Conservation (phyloP, 179 eudicot species). For the Beta lomatogona region DNA sequence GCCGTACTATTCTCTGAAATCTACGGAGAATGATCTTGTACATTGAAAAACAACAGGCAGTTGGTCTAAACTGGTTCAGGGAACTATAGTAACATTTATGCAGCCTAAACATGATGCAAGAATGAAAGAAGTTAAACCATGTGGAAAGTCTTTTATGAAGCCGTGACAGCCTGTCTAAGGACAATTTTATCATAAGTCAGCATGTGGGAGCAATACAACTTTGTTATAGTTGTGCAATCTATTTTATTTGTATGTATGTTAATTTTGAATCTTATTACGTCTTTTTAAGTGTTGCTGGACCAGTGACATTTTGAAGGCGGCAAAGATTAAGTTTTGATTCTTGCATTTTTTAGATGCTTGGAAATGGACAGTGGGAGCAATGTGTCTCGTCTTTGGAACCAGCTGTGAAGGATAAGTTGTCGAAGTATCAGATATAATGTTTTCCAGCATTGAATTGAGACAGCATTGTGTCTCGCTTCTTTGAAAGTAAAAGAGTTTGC, state of each 20-base stretch:
- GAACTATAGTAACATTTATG: too few relatives aligned
- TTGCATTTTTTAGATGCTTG: conserved; percentile 62
- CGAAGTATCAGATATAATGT: conserved; percentile 61
- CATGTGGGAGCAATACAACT: not conserved
- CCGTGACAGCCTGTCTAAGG: not conserved
- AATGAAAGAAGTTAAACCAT: not conserved
- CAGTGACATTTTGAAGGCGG: not conserved
- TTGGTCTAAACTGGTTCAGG: too few relatives aligned
- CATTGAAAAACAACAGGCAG: too few relatives aligned
- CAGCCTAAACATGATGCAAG: too few relatives aligned
- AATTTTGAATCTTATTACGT: not conserved
- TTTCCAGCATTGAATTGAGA: not conserved
- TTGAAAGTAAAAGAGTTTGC: not conserved
- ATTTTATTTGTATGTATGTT: not conserved
- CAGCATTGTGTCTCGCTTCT: not conserved
- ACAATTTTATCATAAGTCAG: not conserved
- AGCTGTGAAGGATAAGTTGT: conserved; percentile 57
- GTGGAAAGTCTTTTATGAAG: not conserved
- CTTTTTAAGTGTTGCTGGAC: not conserved
- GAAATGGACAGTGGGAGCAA: conserved; percentile 84
- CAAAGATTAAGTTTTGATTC: not conserved
- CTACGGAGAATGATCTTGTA: too few relatives aligned
- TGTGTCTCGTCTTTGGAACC: conserved; percentile 84
- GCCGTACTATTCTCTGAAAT: too few relatives aligned
- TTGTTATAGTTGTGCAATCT: not conserved